phyloP scores from a whole-genome alignment of 306 rosid genomes.

The Cyclanthera cordifolia region DNA sequence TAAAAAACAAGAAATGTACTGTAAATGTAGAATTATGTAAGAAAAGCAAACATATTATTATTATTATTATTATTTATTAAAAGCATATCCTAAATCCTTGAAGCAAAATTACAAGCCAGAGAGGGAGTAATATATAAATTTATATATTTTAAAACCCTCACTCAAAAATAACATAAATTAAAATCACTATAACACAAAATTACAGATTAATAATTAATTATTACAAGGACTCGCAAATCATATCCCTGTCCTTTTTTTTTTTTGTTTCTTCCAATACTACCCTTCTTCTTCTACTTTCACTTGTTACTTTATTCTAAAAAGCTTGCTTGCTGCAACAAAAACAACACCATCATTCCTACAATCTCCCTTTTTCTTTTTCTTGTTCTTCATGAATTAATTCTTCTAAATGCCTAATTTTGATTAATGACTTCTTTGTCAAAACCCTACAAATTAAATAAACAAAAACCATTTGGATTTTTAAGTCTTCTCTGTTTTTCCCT shows the following conservation, averaged over 20 bases:
- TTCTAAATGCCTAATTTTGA: background rate
- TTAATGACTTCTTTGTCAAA: background rate
- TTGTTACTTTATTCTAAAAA: background rate
- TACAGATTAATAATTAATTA: background rate
- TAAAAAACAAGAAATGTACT: too few relatives aligned
- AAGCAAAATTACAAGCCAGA: slow-evolving; percentile 7
- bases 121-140: background rate
- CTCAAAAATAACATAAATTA: slow-evolving; percentile 1
- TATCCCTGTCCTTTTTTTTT: slow-evolving; percentile 1
- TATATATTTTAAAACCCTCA: background rate
- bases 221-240: background rate
- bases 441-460: background rate
- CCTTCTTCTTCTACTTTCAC: background rate
- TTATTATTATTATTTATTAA: slow-evolving; percentile 11
- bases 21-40: background rate
- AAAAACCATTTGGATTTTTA: background rate
- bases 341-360: background rate
- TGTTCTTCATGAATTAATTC: background rate
- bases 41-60: background rate
- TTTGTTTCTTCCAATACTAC: background rate
- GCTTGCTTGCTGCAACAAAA: background rate
- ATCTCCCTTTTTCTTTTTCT: background rate
- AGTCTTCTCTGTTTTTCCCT: background rate
- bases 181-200: slow-evolving; percentile 4
- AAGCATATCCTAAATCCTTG: background rate